Evolutionary conservation across 352 stramenopile species (phyloP), one percentile per base, ranked within the genome.

Genomic region (Phytophthora europaea): DNA sequence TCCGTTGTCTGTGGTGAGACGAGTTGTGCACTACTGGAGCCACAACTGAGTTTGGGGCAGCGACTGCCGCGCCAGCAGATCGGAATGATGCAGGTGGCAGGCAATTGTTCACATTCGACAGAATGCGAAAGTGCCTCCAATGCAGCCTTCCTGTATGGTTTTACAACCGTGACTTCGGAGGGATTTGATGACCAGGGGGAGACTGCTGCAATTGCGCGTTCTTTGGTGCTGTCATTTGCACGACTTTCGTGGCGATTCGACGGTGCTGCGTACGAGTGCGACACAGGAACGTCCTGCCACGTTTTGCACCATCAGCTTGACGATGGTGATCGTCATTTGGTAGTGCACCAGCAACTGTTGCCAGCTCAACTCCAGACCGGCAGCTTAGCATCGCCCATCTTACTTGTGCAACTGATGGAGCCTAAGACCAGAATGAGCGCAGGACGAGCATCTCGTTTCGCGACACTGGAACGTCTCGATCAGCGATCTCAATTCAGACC

Each of bases 241-340:
- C 82, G 76, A 22, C 54, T 90, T 15, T 79, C 72, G 12, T 90
- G 83, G 83, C 71, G 36, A 28, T 83, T 78, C 45, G 66, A 79
- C 20, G 38, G 65, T 23, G 52, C 77, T 48, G 53, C 58, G 10
- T 51, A 78, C 28, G 61, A 57, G 6, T 86, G 78, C 16, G 66
- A 70, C n/a, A 57, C 60, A 1, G 33, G 33, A 22, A 22, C 22
- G 4, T 70, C 61, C 15, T 88, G 82, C 33, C 36, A 75, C 4
- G 76, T 76, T 2, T 45, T 89, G 9, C 72, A 80, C 57, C 48
- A 84, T 28, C 67, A 75, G 23, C 73, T 89, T 9, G 58, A 40
- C 10, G 65, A 58, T 7, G 75, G 58, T 15, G 54, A 70, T 36
- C 75, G 72, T 23, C 72, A 85, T 31, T 73, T 87, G 23, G 64